Evolutionary conservation across 106 monocot species (phyloP).

Genomic region (Dioscorea alata): DNA sequence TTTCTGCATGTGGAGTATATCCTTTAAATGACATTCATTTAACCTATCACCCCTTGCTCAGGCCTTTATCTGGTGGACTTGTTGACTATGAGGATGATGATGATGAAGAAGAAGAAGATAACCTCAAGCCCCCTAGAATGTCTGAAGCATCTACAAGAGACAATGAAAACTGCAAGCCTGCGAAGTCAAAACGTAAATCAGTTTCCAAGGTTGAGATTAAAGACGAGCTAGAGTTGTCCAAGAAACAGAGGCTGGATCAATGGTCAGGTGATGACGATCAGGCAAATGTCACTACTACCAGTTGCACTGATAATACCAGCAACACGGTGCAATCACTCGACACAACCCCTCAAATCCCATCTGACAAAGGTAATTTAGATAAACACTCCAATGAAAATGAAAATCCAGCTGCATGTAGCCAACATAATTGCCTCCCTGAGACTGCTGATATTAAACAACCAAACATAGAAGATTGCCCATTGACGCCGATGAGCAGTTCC

Average conservation of each 20-base stretch:
- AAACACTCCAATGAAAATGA: slow-evolving; percentile 10
- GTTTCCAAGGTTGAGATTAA: slow-evolving; percentile 9
- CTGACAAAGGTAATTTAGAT: slow-evolving; percentile 6
- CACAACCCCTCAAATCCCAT: not conserved
- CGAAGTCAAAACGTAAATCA: slow-evolving; percentile 32
- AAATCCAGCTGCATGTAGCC: slow-evolving; percentile 11
- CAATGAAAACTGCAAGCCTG: slow-evolving; percentile 4
- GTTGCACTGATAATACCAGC: not conserved
- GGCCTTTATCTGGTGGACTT: slow-evolving; percentile 39
- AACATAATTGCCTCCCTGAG: not conserved
- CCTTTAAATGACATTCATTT: too few relatives aligned
- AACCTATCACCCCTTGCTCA: slow-evolving; percentile 4
- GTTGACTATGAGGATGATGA: slow-evolving; percentile 75
- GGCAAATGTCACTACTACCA: slow-evolving; percentile 6
- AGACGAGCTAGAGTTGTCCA: slow-evolving; percentile 12
- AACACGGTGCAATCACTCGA: not conserved
- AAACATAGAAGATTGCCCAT: slow-evolving; percentile 6
- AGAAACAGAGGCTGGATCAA: slow-evolving; percentile 40
- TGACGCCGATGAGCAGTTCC: not conserved
- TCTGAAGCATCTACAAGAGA: slow-evolving; percentile 12
- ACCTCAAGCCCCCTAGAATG: slow-evolving; percentile 45
- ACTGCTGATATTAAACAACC: slow-evolving; percentile 2
- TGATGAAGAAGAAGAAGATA: slow-evolving; percentile 65
- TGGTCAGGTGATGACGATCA: slow-evolving; percentile 30
- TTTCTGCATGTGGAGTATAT: too few relatives aligned